Evolutionary conservation across 768 basidiomycete genomes (phyloP), one percentile per base, ranked within the genome.

Genomic region (Leccinum obscurum): DNA sequence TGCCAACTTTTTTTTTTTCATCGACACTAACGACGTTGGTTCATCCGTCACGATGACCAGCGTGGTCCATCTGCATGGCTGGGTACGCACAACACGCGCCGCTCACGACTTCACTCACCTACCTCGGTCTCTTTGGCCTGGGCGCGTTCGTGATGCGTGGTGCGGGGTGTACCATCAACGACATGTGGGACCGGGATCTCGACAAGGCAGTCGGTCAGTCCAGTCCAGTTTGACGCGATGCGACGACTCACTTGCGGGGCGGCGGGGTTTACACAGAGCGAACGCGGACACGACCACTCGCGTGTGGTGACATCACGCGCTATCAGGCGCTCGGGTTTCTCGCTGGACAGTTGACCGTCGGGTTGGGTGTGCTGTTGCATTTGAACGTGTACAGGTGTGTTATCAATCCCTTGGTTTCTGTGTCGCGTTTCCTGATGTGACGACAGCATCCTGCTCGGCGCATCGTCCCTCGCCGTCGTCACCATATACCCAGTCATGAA

Each of bases 31-130:
- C 37, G 22, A 35, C 34, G 0, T 35, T 10, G 34, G 1, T 24
- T 46, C 17, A 37, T 57, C 51, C 32, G n/a, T 15, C 14, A 35
- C n/a, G 22, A 30, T 13, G 65, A 20, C 44, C 28, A 99, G 97
- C 95, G 8, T 99, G 97, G 97, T 93, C 94, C 10, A 97, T 99
- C 68, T 92, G 93, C 7, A 96, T 99, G 92, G 94, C 94, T 0
- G 87, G 92, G 2, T 95, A 95, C 66, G 88, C 92, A 11, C 76
- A 86, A 8, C 79, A 87, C 22, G 77, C 83, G 5, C 90, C 94
- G 0, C 78, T 82, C 51, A 81, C 84, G 2, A 83, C 80, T 0
- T 90, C 93, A 15, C 70, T 93, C 56, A 86, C 83, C 17, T 96
- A 94, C 69, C 78, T 93, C 52, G 77, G 84, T 35, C 77, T 98